Conservation (phyloP, 2,329 filamentous ascomycete species). For the Metarhizium brunneum region DNA sequence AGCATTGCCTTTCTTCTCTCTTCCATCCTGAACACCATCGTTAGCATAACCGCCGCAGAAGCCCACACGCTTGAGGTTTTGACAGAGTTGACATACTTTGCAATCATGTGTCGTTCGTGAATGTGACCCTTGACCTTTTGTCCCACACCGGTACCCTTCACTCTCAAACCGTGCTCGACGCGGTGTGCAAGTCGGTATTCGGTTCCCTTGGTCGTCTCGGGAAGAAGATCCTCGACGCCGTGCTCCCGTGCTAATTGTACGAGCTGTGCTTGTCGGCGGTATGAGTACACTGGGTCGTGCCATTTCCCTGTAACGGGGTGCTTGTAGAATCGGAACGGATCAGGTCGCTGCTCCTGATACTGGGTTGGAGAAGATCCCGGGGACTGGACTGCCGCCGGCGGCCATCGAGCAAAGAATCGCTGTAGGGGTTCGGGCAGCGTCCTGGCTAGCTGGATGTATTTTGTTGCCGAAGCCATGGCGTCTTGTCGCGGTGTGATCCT, state of each 20-base stretch:
- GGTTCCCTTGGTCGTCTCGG: constrained; percentile 66
- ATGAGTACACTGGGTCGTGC: constrained; percentile 74
- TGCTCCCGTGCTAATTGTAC: constrained; percentile 74
- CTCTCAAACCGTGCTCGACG: constrained; percentile 69
- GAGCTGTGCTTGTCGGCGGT: constrained; percentile 82
- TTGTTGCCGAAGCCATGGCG: constrained; percentile 26
- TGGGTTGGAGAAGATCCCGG: constrained; percentile 32
- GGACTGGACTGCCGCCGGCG: constrained; percentile 55
- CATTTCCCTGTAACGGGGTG: constrained; percentile 72
- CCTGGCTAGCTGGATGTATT: constrained; percentile 53
- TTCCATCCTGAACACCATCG: constrained; percentile 55
- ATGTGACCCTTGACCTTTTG: constrained; percentile 92
- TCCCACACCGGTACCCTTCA: constrained; percentile 88
- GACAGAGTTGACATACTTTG: constrained; percentile 42
- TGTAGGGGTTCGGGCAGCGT: constrained; percentile 68
- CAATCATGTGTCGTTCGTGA: constrained; percentile 79
- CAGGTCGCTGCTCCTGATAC: constrained; percentile 51
- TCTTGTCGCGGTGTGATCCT: background rate
- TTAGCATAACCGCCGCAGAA: constrained; percentile 5
- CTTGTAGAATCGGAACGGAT: constrained; percentile 76
- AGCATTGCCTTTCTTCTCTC: constrained; percentile 86
- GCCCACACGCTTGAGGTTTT: background rate
- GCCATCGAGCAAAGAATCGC: constrained; percentile 84
- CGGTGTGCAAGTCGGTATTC: constrained; percentile 60
- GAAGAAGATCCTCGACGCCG: constrained; percentile 73